A percentile compares a stretch with the other conserved stretches of the same genome.
These are phyloP conservation scores for Corymbia citriodora DNA, from an alignment of 441 rosid genomes.

Conservation along the genomic window DNA sequence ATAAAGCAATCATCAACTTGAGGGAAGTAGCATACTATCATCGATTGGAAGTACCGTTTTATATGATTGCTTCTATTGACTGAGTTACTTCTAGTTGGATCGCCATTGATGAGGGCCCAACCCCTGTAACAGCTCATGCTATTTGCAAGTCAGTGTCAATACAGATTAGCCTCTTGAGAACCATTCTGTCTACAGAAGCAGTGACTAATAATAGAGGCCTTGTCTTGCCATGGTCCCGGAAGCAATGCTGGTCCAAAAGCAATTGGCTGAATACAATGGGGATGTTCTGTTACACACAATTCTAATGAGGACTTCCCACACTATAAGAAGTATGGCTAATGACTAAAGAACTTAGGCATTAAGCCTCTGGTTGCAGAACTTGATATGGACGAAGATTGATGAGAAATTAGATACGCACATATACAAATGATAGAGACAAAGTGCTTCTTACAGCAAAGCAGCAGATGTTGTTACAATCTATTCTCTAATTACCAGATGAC, in stretches of 20 bases:
- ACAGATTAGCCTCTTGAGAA: background rate
- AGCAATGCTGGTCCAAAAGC: background rate
- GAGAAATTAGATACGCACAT: too few relatives aligned
- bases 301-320: too few relatives aligned
- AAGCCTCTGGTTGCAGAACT: too few relatives aligned
- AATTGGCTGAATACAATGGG: background rate
- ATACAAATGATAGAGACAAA: too few relatives aligned
- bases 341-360: too few relatives aligned
- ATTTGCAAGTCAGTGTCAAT: background rate
- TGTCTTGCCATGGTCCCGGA: background rate
- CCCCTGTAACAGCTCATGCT: background rate
- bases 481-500: background rate
- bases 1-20: background rate
- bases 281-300: too few relatives aligned
- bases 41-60: background rate
- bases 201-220: constrained; percentile 4
- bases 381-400: too few relatives aligned
- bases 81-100: constrained; percentile 1
- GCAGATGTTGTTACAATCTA: too few relatives aligned
- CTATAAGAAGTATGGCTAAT: too few relatives aligned
- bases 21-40: background rate
- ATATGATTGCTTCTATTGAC: background rate
- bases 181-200: background rate
- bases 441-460: too few relatives aligned
- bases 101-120: background rate